A percentile compares a stretch with the other conserved stretches of the same genome.
These are phyloP conservation scores for Canna indica DNA, from an alignment of 176 grass and related monocot species.

Conservation along the genomic window DNA sequence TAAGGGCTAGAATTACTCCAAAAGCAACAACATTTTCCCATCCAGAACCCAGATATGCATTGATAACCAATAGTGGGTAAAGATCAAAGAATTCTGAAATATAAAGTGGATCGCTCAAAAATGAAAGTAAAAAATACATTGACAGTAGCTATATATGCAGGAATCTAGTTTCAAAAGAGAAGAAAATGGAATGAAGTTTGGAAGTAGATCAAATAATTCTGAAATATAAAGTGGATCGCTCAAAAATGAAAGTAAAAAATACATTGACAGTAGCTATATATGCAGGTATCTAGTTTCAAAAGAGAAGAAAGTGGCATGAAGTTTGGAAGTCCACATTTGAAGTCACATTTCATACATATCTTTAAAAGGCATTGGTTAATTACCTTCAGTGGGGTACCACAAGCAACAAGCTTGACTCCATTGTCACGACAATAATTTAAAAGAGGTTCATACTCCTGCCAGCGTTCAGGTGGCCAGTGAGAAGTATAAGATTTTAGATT, in stretches of 20 bases:
- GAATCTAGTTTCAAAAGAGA: background rate
- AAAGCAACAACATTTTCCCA: no score
- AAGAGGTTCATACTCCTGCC: slow-evolving; percentile 95
- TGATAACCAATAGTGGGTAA: no score
- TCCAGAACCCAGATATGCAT: no score
- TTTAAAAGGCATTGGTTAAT: slow-evolving; percentile 10
- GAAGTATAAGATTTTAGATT: slow-evolving; percentile 49
- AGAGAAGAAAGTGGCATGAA: background rate
- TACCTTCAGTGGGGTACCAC: slow-evolving; percentile 92
- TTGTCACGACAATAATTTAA: slow-evolving; percentile 80
- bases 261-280: background rate
- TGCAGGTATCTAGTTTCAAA: background rate
- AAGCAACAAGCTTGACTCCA: slow-evolving; percentile 74
- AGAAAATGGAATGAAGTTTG: background rate
- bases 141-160: background rate
- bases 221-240: no score
- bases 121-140: background rate
- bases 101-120: no score
- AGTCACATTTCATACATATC: background rate
- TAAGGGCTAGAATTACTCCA: no score
- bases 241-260: no score
- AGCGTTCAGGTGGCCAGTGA: slow-evolving; percentile 77
- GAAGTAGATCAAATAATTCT: no score
- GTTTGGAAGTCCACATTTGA: background rate
- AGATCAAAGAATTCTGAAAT: no score